A percentile compares a stretch with the other conserved stretches of the same genome.
These are phyloP conservation scores for Lepidium africanum DNA, from an alignment of 345 rosid species.

Conservation along the genomic window DNA sequence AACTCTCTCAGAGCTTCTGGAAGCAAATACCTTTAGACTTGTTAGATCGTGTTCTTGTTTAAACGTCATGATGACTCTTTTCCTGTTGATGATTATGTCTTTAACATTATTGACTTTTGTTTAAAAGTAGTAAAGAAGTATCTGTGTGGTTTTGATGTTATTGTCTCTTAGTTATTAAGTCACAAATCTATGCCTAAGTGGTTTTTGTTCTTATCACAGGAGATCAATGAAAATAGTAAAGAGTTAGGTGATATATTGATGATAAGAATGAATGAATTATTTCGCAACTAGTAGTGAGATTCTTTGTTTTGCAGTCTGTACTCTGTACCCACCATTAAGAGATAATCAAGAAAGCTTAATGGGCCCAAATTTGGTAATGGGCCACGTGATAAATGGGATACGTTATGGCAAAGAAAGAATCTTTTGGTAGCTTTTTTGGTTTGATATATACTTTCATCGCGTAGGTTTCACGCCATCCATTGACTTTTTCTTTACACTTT, in stretches of 20 bases:
- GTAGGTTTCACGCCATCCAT: slow-evolving; percentile 35
- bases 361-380: slow-evolving; percentile 15
- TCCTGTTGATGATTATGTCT: slow-evolving; percentile 7
- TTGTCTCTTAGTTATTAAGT: neutral
- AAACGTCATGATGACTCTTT: slow-evolving; percentile 3
- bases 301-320: too few species aligned
- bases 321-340: too few species aligned
- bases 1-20: neutral
- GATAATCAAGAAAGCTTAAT: neutral
- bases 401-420: slow-evolving; percentile 10
- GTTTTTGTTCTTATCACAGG: neutral
- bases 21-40: neutral
- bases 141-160: neutral
- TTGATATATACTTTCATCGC: slow-evolving; percentile 8
- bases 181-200: neutral
- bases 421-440: slow-evolving; percentile 10
- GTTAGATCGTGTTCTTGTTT: neutral
- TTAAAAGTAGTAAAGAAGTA: slow-evolving; percentile 1
- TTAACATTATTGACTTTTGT: neutral
- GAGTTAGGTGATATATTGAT: neutral
- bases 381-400: slow-evolving; percentile 24
- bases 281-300: too few species aligned
- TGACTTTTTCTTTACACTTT: slow-evolving; percentile 11
- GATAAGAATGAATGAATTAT: neutral
- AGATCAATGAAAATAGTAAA: neutral